Conservation (phyloP, 2,329 filamentous ascomycete genomes). For the Aspergillus awamori region DNA sequence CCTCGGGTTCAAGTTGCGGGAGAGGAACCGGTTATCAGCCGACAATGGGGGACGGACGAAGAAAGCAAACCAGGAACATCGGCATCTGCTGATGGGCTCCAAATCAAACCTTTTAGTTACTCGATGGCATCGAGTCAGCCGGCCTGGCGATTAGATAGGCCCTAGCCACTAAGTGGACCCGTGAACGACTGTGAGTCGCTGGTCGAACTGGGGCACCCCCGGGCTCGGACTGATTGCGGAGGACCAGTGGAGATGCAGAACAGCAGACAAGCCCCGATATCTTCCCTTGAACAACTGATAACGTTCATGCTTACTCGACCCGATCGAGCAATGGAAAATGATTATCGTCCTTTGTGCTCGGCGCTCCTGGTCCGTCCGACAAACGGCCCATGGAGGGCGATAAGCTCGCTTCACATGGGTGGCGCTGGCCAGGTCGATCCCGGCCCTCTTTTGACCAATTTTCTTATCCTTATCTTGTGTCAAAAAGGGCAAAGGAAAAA, state of each 20-base stretch:
- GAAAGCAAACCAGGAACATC: neutral
- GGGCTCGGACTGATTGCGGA: slow-evolving; percentile 20
- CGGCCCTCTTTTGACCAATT: slow-evolving; percentile 17
- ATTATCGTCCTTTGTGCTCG: neutral
- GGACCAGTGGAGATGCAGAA: slow-evolving; percentile 20
- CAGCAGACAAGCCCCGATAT: neutral
- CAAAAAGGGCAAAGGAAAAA: too few relatives aligned
- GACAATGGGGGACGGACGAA: too few relatives aligned
- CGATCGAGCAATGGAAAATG: slow-evolving; percentile 22
- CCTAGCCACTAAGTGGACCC: slow-evolving; percentile 16
- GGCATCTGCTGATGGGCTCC: slow-evolving; percentile 4
- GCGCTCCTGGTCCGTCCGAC: neutral
- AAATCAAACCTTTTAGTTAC: slow-evolving; percentile 29
- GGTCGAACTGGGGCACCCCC: neutral
- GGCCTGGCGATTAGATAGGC: slow-evolving; percentile 27
- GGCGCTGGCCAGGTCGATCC: slow-evolving; percentile 9
- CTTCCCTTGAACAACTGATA: slow-evolving; percentile 24
- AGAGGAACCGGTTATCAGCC: too few relatives aligned
- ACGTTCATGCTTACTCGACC: slow-evolving; percentile 28
- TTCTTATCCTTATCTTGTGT: slow-evolving; percentile 14
- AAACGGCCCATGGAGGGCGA: slow-evolving; percentile 15
- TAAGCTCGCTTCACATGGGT: slow-evolving; percentile 11
- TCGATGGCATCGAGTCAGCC: slow-evolving; percentile 42
- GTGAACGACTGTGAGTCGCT: slow-evolving; percentile 14
- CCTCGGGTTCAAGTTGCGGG: too few relatives aligned